These are phyloP conservation scores for Eutrema yunnanense DNA, from an alignment of 345 rosid genomes.

Conservation along the genomic window DNA sequence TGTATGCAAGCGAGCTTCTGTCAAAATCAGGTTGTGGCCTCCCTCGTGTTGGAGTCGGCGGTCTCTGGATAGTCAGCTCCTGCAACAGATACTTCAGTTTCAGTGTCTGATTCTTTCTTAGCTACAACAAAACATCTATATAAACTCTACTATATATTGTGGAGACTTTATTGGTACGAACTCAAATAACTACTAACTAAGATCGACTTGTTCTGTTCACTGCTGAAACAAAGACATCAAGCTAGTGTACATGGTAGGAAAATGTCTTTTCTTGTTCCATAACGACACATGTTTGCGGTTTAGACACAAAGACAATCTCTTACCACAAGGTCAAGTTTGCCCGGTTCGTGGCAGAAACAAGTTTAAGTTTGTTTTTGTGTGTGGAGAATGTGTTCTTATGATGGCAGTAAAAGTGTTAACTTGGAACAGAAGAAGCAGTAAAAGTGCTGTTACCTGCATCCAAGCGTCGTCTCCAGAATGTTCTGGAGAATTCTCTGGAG, in stretches of 20 bases:
- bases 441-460: conserved; percentile 72
- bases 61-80: conserved; percentile 99
- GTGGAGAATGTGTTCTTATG: not conserved
- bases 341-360: not conserved
- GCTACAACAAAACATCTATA: not conserved
- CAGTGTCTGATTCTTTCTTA: conserved; percentile 1
- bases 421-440: not conserved
- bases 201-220: not conserved
- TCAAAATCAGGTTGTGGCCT: conserved; percentile 92
- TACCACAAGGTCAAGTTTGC: not conserved
- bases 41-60: conserved; percentile 99
- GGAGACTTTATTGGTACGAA: not conserved
- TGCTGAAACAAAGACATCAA: not conserved
- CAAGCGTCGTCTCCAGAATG: conserved; percentile 68
- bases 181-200: not conserved
- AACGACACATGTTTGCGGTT: not conserved
- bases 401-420: not conserved
- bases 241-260: not conserved
- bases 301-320: not conserved
- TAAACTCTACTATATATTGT: not conserved
- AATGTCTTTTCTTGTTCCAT: not conserved
- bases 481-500: conserved; percentile 92
- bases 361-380: not conserved
- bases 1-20: conserved; percentile 92
- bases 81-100: conserved; percentile 16